These are phyloP conservation scores for Talaromyces adpressus DNA, from an alignment of 495 filamentous ascomycete species.

Conservation along the genomic window DNA sequence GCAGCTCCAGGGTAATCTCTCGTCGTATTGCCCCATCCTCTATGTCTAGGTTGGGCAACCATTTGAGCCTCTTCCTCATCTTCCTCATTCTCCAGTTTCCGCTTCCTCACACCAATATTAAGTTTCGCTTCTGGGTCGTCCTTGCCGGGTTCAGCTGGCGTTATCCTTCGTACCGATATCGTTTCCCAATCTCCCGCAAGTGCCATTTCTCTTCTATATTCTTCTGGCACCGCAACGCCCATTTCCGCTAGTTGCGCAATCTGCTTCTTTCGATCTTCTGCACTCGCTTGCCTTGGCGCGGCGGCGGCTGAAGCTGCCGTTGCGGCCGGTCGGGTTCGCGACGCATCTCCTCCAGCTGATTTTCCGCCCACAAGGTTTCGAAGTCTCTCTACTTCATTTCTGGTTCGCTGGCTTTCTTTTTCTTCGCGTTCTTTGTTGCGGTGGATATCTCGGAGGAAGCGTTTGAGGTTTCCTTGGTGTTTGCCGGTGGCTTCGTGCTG, in stretches of 20 bases:
- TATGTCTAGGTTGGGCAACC: conserved; percentile 54
- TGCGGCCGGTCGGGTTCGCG: conserved; percentile 9
- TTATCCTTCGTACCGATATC: conserved; percentile 48
- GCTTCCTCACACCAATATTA: conserved; percentile 55
- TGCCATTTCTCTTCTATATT: conserved; percentile 71
- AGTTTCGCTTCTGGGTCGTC: conserved; percentile 31
- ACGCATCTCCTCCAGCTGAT: conserved; percentile 8
- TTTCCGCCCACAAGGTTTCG: conserved; percentile 61
- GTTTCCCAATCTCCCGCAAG: conserved; percentile 89
- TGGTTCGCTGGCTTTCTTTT: conserved; percentile 72
- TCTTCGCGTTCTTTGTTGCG: conserved; percentile 69
- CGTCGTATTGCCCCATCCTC: conserved; percentile 68
- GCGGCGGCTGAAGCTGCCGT: conserved; percentile 10
- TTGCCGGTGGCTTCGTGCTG: conserved; percentile 87
- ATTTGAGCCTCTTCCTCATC: conserved; percentile 55
- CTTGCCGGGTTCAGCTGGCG: conserved; percentile 15
- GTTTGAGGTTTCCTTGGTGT: conserved; percentile 85
- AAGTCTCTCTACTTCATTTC: conserved; percentile 77
- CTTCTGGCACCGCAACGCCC: conserved; percentile 78
- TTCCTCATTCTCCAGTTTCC: conserved; percentile 51
- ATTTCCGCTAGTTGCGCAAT: conserved; percentile 80
- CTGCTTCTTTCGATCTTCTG: conserved; percentile 73
- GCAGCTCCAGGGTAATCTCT: conserved; percentile 53
- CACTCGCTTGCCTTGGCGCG: conserved; percentile 34
- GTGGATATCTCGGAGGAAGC: conserved; percentile 83